Percentiles rank a stretch among this genome's conserved stretches.
These are phyloP conservation scores for Passiflora organensis DNA, from an alignment of 345 rosid genomes.

Conservation along the genomic window DNA sequence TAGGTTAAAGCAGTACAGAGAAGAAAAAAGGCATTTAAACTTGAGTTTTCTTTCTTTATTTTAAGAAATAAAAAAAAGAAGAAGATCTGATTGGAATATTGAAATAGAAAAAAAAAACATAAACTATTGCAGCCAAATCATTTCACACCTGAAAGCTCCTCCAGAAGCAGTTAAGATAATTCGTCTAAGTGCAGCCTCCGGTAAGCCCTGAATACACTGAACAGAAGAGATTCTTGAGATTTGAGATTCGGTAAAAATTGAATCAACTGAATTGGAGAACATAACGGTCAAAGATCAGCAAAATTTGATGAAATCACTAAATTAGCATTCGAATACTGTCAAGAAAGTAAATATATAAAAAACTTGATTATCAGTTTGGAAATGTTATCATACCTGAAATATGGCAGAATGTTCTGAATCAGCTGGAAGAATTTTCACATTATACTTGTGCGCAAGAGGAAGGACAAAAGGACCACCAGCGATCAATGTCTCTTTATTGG, in stretches of 20 bases:
- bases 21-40: no score
- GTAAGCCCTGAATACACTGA: slow-evolving; percentile 95
- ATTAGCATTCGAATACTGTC: neutral
- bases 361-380: neutral
- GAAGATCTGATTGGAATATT: no score
- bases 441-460: slow-evolving; percentile 83
- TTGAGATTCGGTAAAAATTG: neutral
- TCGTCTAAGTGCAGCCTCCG: slow-evolving; percentile 76
- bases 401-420: slow-evolving; percentile 99
- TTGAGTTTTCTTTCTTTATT: no score
- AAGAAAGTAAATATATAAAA: neutral
- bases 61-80: no score
- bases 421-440: slow-evolving; percentile 92
- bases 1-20: no score
- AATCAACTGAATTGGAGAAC: neutral
- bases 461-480: slow-evolving; percentile 98
- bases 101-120: no score
- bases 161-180: slow-evolving; percentile 96
- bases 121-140: no score
- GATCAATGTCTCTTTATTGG: slow-evolving; percentile 94
- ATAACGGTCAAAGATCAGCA: slow-evolving; percentile 5
- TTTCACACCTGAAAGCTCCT: slow-evolving; percentile 87
- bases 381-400: slow-evolving; percentile 92
- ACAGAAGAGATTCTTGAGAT: slow-evolving; percentile 20
- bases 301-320: no score